Percentiles rank a stretch among this genome's conserved stretches.
Evolutionary conservation across 2,329 filamentous ascomycete species (phyloP).

Genomic region (Onygena corvina): DNA sequence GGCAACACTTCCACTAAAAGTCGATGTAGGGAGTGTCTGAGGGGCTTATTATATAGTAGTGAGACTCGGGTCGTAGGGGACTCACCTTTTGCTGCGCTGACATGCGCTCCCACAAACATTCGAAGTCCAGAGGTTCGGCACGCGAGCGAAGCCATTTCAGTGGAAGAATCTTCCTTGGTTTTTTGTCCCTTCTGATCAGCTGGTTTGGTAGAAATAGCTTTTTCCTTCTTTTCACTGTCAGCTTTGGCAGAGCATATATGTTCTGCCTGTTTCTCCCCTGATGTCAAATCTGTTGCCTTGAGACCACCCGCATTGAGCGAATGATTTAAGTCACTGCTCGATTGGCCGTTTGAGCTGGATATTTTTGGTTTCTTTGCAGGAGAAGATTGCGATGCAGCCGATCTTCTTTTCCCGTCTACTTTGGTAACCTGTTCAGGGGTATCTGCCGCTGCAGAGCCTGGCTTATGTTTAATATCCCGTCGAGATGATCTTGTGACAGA

Average conservation of each 20-base stretch:
- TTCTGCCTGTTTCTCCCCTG: not conserved
- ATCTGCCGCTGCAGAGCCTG: not conserved
- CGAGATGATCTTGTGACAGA: not conserved
- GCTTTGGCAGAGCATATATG: not conserved
- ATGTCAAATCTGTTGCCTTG: too few relatives aligned
- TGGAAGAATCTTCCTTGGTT: constrained; percentile 44
- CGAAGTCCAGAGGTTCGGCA: constrained; percentile 57
- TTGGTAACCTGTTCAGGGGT: not conserved
- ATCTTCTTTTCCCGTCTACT: not conserved
- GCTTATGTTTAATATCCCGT: not conserved
- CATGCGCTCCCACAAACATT: constrained; percentile 85
- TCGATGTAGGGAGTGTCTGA: not conserved
- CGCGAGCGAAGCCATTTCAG: constrained; percentile 52
- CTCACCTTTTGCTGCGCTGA: constrained; percentile 74
- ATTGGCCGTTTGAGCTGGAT: not conserved
- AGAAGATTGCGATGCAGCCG: not conserved
- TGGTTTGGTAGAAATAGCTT: constrained; percentile 6
- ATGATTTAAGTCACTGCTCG: too few relatives aligned
- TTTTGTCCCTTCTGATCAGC: constrained; percentile 28
- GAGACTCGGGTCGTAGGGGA: constrained; percentile 8
- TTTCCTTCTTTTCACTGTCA: not conserved
- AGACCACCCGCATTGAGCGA: too few relatives aligned
- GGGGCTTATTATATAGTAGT: not conserved
- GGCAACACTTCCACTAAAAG: too few relatives aligned
- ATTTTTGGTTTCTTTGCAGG: not conserved